These are phyloP conservation scores for Mucor racemosus DNA, from an alignment of 371 early-diverging fungal genomes.

Conservation along the genomic window DNA sequence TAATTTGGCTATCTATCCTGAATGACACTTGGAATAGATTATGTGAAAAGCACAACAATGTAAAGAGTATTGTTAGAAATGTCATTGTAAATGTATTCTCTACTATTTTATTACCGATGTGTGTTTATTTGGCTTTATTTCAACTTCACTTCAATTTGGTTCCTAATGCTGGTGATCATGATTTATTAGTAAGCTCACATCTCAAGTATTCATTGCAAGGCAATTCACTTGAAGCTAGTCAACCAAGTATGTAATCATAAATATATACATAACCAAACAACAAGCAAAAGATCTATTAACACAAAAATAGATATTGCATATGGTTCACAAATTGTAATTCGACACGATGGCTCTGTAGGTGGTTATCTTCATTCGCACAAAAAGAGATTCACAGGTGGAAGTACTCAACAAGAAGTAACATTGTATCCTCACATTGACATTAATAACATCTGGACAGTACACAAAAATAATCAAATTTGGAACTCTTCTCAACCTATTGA, in stretches of 20 bases:
- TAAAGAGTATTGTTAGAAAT: slow-evolving; percentile 47
- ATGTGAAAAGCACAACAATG: slow-evolving; percentile 65
- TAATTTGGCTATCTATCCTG: slow-evolving; percentile 64
- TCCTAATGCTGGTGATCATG: slow-evolving; percentile 75
- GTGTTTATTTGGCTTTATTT: slow-evolving; percentile 81
- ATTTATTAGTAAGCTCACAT: slow-evolving; percentile 77
- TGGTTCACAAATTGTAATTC: slow-evolving; percentile 77
- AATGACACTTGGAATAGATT: slow-evolving; percentile 84
- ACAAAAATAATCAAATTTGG: slow-evolving; percentile 43
- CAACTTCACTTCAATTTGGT: slow-evolving; percentile 81
- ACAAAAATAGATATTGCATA: slow-evolving; percentile 72
- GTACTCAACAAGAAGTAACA: slow-evolving; percentile 93
- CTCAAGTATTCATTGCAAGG: slow-evolving; percentile 62
- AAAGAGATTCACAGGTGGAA: slow-evolving; percentile 78
- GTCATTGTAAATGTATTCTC: slow-evolving; percentile 63
- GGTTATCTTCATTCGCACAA: slow-evolving; percentile 91
- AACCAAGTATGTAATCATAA: slow-evolving; percentile 23
- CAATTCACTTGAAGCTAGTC: slow-evolving; percentile 30
- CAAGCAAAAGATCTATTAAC: not conserved
- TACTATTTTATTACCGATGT: slow-evolving; percentile 79
- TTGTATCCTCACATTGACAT: slow-evolving; percentile 86
- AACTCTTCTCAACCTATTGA: slow-evolving; percentile 44
- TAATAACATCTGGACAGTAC: slow-evolving; percentile 88
- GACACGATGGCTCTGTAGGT: slow-evolving; percentile 72
- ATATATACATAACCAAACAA: not conserved